Base-by-base conservation (phyloP, 306 rosid species). In the Cercis canadensis region DNA sequence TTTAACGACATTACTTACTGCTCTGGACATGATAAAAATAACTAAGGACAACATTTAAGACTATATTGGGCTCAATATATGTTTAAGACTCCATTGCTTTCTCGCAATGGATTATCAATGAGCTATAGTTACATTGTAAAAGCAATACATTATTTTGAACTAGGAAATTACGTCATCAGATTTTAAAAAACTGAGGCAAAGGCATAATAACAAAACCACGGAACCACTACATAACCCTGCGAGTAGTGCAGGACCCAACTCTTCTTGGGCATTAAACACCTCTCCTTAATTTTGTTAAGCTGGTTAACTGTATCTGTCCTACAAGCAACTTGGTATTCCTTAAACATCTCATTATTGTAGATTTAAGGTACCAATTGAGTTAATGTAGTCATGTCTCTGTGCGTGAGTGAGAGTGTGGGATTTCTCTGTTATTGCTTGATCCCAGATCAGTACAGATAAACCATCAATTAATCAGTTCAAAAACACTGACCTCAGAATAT, bases 401-500 rank as follows among this genome's bases (percentile, higher is more conserved):
- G 29, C 29, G 17, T 13, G 32, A 17, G 1, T 13, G 4, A 32
- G 33, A 24, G 1, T 24, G 29, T 24, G 29, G 3, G 29, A 24
- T 24, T n/a, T 24, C 29, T 24, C 29, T 1, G 29, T 24, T 24
- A 24, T 24, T 12, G 56, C 39, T 62, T 15, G 21, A 70, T 52
- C 16, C 37, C 16, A 2, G 56, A 51, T 69, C 43, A 61, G 72
- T 39, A 31, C 34, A 40, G 34, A 56, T 7, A 69, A 34, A 47
- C 65, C 65, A 66, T 50, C 33, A 72, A 63, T 67, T 34, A 58
- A 62, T 49, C 33, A 49, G 33, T 44, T 55, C 41, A 78, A 40
- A 69, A 67, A 34, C 71, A 85, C 89, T 80, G 62, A 91, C 99
- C 99, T 95, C 99, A 6, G 90, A 78, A 77, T 83, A 82, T 65